phyloP scores from a whole-genome alignment of 345 rosid species.

The Nasturtium officinale region DNA sequence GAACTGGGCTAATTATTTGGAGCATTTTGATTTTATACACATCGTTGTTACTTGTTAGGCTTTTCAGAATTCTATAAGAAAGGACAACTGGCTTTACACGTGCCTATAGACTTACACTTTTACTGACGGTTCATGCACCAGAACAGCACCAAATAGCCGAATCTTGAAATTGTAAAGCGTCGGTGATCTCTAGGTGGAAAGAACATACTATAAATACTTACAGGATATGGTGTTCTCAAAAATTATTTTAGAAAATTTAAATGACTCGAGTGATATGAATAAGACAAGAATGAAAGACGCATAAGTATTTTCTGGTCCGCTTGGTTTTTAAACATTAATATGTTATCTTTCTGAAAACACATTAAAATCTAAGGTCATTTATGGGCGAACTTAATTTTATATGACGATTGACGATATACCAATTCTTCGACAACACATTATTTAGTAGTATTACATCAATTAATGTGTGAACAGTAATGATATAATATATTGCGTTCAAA shows the following conservation, averaged over 20 bases:
- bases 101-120: conserved; percentile 5
- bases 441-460: neutral
- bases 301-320: no score
- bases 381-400: neutral
- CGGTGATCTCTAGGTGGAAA: neutral
- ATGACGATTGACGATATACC: neutral
- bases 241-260: neutral
- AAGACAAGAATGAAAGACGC: neutral
- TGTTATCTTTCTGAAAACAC: neutral
- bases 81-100: conserved; percentile 41
- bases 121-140: conserved; percentile 30
- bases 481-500: no score
- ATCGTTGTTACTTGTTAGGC: conserved; percentile 37
- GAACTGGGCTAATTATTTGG: conserved; percentile 17
- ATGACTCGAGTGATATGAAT: neutral
- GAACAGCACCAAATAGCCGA: conserved; percentile 19
- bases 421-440: neutral
- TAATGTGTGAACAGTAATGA: neutral
- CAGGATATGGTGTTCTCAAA: neutral
- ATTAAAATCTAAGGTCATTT: neutral
- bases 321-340: no score
- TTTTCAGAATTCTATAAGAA: conserved; percentile 40
- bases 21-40: conserved; percentile 29
- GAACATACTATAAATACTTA: neutral
- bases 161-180: neutral